These are phyloP conservation scores for Melaleuca alternifolia DNA, from an alignment of 345 rosid species.

Conservation along the genomic window DNA sequence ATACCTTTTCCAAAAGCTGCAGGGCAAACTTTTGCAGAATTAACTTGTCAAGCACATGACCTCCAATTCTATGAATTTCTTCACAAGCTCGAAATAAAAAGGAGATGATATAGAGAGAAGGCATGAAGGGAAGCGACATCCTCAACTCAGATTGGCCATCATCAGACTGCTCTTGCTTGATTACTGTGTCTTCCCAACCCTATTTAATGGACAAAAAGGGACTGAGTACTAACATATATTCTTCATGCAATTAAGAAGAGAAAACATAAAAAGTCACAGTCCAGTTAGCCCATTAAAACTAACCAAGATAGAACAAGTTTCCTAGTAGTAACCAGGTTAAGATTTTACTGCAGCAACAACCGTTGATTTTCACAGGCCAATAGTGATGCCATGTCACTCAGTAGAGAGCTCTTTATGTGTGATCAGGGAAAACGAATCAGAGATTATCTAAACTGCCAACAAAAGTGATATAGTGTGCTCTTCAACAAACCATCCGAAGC, in stretches of 20 bases:
- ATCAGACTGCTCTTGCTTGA: conserved; percentile 68
- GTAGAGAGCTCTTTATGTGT: background rate
- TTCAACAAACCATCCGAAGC: background rate
- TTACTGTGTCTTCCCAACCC: conserved; percentile 98
- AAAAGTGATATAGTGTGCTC: background rate
- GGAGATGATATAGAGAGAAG: conserved; percentile 84
- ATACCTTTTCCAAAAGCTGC: conserved; percentile 72
- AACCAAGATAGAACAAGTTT: background rate
- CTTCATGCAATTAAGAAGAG: background rate
- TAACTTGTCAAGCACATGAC: conserved; percentile 86
- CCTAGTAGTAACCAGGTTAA: background rate
- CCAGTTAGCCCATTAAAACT: background rate
- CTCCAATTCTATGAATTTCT: conserved; percentile 96
- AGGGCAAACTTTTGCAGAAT: conserved; percentile 73
- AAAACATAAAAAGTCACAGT: background rate
- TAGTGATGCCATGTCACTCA: background rate
- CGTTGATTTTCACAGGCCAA: background rate
- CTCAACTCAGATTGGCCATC: conserved; percentile 70
- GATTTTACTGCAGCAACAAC: background rate
- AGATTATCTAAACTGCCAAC: background rate
- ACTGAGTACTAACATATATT: background rate
- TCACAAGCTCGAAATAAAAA: conserved; percentile 92
- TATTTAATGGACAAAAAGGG: conserved; percentile 17
- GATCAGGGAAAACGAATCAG: background rate
- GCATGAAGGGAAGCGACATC: conserved; percentile 89